Evolutionary conservation across 257 asterid genomes (phyloP), one percentile per base, ranked within the genome.

Genomic region (Echites panduratus): DNA sequence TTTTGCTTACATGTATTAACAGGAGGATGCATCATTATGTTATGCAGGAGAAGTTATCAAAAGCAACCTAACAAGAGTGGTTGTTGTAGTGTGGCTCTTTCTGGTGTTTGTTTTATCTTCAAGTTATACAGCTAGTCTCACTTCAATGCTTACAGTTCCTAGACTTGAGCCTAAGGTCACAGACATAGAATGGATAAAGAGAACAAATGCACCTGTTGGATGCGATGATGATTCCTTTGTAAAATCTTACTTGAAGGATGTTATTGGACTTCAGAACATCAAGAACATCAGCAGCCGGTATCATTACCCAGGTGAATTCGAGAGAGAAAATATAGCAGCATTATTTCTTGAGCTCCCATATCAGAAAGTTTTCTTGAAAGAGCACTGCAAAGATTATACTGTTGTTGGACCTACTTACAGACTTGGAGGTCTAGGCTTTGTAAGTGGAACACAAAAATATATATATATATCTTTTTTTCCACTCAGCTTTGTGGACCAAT

Each of bases 201-300:
- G 45, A 56, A 83, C 81, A 65, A 83, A 83, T 38, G 73, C 75
- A 49, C 5, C 73, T 4, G 84, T 80, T 16, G 87, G 87, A 53
- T 83, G 87, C 44, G 84, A 83, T 45, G 77, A 67, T 17, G 87
- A 77, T 73, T 83, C 87, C 56, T 80, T 80, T 26, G 82, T 83
- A 10, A 75, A 65, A 38, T 27, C 59, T 20, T 83, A 83, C 58
- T 66, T 80, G 68, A 73, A 19, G 70, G 49, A 77, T 27, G 82
- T 80, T 50, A 11, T 80, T 52, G 5, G 50, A 0, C 72, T 83
- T n/a, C 78, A 48, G 13, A 83, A 80, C 26, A 75, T 83, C 79
- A 72, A 68, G 64, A 35, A n/a, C 58, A 27, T 83, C 10, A 40
- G 9, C 5, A 57, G 16, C 53, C 70, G 73, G 8, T 41, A 77